A percentile compares a stretch with the other conserved stretches of the same genome.
phyloP scores from a whole-genome alignment of 441 rosid species.

The California macrophylla region DNA sequence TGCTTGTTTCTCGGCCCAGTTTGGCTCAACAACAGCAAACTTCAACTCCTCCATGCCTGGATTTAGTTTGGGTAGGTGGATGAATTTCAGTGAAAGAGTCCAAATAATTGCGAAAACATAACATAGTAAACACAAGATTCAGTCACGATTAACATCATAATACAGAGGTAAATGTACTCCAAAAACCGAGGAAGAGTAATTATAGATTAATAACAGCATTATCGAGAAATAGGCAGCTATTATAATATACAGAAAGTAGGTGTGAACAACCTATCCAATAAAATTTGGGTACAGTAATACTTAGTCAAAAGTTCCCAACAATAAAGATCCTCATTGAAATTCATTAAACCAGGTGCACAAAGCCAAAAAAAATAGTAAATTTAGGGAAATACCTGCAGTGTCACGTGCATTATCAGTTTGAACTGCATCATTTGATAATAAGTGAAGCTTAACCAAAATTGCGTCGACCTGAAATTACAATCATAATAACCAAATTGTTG shows the following conservation, averaged over 20 bases:
- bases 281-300: constrained; percentile 8
- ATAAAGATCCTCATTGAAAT: not conserved
- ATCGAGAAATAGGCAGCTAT: not conserved
- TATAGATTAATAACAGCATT: not conserved
- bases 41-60: constrained; percentile 71
- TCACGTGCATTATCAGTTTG: constrained; percentile 31
- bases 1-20: constrained; percentile 63
- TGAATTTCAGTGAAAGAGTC: constrained; percentile 20
- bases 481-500: constrained; percentile 13
- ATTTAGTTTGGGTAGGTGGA: constrained; percentile 16
- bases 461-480: constrained; percentile 42
- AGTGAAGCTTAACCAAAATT: constrained; percentile 44
- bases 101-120: constrained; percentile 11
- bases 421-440: constrained; percentile 37
- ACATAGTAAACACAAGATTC: not conserved
- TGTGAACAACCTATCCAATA: constrained; percentile 12
- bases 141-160: not conserved
- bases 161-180: not conserved
- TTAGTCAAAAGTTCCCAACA: not conserved
- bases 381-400: constrained; percentile 37
- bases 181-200: not conserved
- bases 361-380: constrained; percentile 8
- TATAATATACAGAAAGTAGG: not conserved
- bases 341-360: constrained; percentile 6
- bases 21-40: constrained; percentile 47